Evolutionary conservation across 2,329 filamentous ascomycete genomes (phyloP).

Genomic region (Hymenoscyphus fructigenus): DNA sequence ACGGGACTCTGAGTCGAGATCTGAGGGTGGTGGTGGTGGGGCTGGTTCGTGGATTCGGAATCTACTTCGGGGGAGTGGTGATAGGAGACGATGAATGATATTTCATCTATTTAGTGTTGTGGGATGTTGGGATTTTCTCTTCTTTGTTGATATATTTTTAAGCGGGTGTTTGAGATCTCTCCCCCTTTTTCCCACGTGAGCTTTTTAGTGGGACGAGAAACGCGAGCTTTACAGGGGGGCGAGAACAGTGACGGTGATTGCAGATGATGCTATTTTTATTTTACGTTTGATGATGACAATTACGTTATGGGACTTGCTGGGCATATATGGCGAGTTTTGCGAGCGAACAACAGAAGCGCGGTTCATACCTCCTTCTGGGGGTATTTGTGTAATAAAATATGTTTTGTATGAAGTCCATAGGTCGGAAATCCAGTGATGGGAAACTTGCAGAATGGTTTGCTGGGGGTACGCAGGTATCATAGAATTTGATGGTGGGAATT

Average conservation of each 20-base stretch:
- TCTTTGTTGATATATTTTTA: not conserved
- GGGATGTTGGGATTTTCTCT: not conserved
- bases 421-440: not conserved
- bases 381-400: not conserved
- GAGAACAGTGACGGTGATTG: not conserved
- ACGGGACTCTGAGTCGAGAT: slow-evolving; percentile 12
- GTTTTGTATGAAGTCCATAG: not conserved
- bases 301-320: not conserved
- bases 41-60: slow-evolving; percentile 31
- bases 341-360: not conserved
- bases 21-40: slow-evolving; percentile 17
- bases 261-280: not conserved
- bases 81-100: not conserved
- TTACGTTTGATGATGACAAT: not conserved
- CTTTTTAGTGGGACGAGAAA: not conserved
- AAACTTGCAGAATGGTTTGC: not conserved
- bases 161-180: not conserved
- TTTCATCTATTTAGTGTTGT: not conserved
- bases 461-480: no score
- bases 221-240: no score
- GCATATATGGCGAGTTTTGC: not conserved
- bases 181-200: not conserved
- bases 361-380: not conserved
- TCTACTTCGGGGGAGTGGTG: slow-evolving; percentile 18
- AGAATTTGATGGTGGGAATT: no score